These are phyloP conservation scores for Lithocarpus polystachyus DNA, from an alignment of 306 rosid species.

Conservation along the genomic window DNA sequence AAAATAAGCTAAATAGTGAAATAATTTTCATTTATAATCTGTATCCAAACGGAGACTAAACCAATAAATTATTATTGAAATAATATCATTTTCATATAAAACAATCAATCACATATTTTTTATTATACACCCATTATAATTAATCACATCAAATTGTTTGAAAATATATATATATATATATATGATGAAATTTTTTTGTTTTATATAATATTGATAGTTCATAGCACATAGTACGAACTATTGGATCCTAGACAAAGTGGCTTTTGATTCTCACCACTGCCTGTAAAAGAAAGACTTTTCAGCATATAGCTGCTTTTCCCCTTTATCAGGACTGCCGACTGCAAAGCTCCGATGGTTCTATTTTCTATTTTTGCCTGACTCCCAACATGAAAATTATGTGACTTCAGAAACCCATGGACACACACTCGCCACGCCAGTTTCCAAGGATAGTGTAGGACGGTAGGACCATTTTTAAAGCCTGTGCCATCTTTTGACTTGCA, in stretches of 20 bases:
- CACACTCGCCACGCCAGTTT: constrained; percentile 13
- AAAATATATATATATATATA: too few species aligned
- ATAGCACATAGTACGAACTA: too few species aligned
- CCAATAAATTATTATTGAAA: too few species aligned
- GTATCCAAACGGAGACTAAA: too few species aligned
- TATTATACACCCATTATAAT: too few species aligned
- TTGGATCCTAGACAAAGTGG: constrained; percentile 24
- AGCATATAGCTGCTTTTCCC: constrained; percentile 29
- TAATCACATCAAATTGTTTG: too few species aligned
- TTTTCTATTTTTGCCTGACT: constrained; percentile 16
- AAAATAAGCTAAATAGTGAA: too few species aligned
- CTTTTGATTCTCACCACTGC: neutral
- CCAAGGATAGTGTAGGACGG: neutral
- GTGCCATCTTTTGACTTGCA: constrained; percentile 2
- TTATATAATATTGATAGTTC: too few species aligned
- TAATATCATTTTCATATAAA: too few species aligned
- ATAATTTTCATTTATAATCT: too few species aligned
- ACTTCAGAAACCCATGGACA: constrained; percentile 41
- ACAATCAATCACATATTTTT: too few species aligned
- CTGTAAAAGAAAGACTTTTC: constrained; percentile 11
- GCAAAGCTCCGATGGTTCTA: constrained; percentile 14
- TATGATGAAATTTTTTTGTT: too few species aligned
- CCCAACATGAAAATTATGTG: constrained; percentile 13
- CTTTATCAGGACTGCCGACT: constrained; percentile 21
- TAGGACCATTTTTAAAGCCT: constrained; percentile 11